phyloP scores from a whole-genome alignment of 1,139 yeast genomes.

The Pichia sp. region DNA sequence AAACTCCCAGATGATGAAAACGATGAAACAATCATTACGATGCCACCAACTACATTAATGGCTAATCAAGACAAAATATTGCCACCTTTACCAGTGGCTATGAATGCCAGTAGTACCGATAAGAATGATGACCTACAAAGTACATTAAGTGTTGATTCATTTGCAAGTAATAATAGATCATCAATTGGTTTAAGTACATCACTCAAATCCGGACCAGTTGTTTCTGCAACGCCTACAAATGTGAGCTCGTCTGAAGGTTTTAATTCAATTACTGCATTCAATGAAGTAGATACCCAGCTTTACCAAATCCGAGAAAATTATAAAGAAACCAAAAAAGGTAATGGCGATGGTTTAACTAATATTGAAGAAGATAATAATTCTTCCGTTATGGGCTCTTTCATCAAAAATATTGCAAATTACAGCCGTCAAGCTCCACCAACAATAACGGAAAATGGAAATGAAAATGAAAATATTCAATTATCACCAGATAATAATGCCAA shows the following conservation, averaged over 20 bases:
- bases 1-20: constrained; percentile 24
- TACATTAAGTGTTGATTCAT: constrained; percentile 1
- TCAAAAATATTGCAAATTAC: neutral
- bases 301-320: neutral
- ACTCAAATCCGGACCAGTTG: constrained; percentile 8
- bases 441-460: neutral
- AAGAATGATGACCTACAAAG: constrained; percentile 1
- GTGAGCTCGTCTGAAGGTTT: constrained; percentile 5
- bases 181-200: constrained; percentile 5
- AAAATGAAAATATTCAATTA: neutral
- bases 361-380: neutral
- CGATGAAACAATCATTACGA: constrained; percentile 19
- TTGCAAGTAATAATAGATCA: constrained; percentile 3
- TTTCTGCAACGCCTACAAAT: constrained; percentile 9
- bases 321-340: neutral
- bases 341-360: neutral
- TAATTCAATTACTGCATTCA: neutral
- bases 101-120: no score
- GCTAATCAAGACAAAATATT: constrained; percentile 8
- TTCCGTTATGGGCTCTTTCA: neutral
- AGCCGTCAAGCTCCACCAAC: neutral
- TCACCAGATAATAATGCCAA: neutral
- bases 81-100: constrained; percentile 11
- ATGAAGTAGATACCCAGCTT: neutral
- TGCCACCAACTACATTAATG: constrained; percentile 14